Evolutionary conservation across 2,329 filamentous ascomycete species (phyloP).

Genomic region (Sporothrix variecibatus): DNA sequence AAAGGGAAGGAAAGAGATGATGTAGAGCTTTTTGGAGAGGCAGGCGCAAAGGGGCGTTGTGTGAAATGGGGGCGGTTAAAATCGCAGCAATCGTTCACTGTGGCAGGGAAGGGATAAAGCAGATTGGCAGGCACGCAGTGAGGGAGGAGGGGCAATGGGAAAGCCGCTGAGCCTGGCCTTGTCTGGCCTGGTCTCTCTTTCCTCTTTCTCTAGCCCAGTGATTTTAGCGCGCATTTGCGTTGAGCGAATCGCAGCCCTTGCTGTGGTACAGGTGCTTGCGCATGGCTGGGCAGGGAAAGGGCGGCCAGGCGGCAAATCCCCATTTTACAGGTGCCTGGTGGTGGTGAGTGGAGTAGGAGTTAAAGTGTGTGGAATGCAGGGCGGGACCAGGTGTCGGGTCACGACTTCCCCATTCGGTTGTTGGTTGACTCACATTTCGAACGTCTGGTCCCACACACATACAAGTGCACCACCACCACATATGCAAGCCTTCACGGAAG

Average conservation of each 20-base stretch:
- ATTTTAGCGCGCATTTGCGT: background rate
- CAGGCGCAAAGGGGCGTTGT: background rate
- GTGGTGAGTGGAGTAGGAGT: background rate
- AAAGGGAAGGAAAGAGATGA: background rate
- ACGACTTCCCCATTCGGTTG: background rate
- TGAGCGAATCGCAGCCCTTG: conserved; percentile 24
- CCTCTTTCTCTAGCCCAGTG: background rate
- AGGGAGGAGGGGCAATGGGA: conserved; percentile 14
- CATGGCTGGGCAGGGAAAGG: conserved; percentile 3
- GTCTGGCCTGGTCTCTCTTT: background rate
- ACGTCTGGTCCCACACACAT: background rate
- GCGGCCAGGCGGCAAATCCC: background rate
- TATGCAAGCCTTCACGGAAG: background rate
- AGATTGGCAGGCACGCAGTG: background rate
- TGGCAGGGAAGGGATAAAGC: conserved; percentile 4
- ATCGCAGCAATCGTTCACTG: background rate
- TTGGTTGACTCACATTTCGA: background rate
- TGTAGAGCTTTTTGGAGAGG: background rate
- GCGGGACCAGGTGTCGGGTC: background rate
- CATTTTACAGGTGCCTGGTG: background rate
- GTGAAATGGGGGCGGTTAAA: background rate
- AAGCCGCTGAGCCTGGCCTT: background rate
- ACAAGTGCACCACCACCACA: background rate
- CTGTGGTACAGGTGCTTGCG: conserved; percentile 10
- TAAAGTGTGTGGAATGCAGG: background rate